A percentile compares a stretch with the other conserved stretches of the same genome.
These are phyloP conservation scores for Zopfia rhizophila DNA, from an alignment of 2,329 filamentous ascomycete species.

Conservation along the genomic window DNA sequence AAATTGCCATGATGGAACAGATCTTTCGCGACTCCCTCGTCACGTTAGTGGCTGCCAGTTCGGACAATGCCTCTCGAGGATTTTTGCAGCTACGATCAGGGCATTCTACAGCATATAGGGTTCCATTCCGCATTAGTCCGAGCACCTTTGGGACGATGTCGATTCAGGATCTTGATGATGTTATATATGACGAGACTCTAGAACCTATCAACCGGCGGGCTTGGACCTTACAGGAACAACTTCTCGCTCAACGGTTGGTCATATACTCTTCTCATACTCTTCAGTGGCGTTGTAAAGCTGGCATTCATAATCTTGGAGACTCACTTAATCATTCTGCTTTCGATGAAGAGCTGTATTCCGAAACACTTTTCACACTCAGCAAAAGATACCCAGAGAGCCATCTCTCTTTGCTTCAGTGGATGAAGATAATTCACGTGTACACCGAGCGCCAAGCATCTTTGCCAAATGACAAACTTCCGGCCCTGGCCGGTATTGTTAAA, in stretches of 20 bases:
- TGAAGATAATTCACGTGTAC: slow-evolving; percentile 3
- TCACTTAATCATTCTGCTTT: background rate
- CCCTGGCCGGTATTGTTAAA: slow-evolving; percentile 1
- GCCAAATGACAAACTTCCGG: slow-evolving; percentile 5
- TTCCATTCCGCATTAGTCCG: slow-evolving; percentile 2
- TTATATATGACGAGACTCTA: background rate
- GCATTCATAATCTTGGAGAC: slow-evolving; percentile 4
- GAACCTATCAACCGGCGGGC: slow-evolving; percentile 5
- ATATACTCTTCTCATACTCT: slow-evolving; percentile 1
- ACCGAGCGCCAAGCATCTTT: background rate
- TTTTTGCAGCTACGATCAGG: slow-evolving; percentile 3
- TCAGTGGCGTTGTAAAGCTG: slow-evolving; percentile 9
- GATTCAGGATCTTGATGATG: background rate
- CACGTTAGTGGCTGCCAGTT: slow-evolving; percentile 4
- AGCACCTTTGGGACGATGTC: slow-evolving; percentile 7
- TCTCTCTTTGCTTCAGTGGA: background rate
- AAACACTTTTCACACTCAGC: background rate
- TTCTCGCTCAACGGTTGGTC: slow-evolving; percentile 1
- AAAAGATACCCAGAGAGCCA: background rate
- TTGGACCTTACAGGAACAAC: slow-evolving; percentile 11
- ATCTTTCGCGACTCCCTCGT: slow-evolving; percentile 7
- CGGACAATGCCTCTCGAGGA: background rate
- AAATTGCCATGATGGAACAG: slow-evolving; percentile 6
- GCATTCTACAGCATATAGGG: background rate
- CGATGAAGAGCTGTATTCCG: background rate